These are phyloP conservation scores for Madurella mycetomatis DNA, from an alignment of 2,329 filamentous ascomycete genomes.

Conservation along the genomic window DNA sequence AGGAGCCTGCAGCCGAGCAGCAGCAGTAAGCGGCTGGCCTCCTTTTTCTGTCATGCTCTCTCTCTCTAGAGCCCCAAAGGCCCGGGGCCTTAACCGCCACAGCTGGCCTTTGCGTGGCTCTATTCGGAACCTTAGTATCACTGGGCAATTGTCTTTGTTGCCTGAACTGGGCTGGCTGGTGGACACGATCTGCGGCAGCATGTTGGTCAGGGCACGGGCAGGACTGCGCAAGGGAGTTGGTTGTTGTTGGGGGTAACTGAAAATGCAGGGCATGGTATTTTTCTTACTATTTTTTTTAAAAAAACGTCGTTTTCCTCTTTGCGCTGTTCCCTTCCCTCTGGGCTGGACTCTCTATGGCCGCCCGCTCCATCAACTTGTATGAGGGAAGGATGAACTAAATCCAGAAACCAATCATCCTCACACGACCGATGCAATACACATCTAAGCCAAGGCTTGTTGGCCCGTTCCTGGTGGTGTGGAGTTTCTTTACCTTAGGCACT, in stretches of 20 bases:
- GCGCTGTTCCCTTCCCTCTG: constrained; percentile 10
- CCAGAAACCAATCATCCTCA: background rate
- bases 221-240: constrained; percentile 34
- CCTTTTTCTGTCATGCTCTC: constrained; percentile 8
- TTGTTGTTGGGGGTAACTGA: constrained; percentile 31
- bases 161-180: constrained; percentile 19
- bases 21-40: constrained; percentile 43
- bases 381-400: background rate
- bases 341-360: constrained; percentile 1
- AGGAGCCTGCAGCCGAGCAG: constrained; percentile 49
- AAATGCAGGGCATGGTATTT: constrained; percentile 37
- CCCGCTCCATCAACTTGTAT: background rate
- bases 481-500: background rate
- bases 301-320: constrained; percentile 18
- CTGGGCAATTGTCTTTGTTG: constrained; percentile 4
- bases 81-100: constrained; percentile 7
- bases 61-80: constrained; percentile 6
- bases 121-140: constrained; percentile 5
- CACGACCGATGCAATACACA: background rate
- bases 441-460: background rate
- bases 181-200: constrained; percentile 25
- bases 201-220: constrained; percentile 30
- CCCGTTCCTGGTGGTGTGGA: background rate
- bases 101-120: constrained; percentile 11
- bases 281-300: constrained; percentile 30